phyloP scores from a whole-genome alignment of 2,329 filamentous ascomycete species.

The Dactylellina drechsleri region DNA sequence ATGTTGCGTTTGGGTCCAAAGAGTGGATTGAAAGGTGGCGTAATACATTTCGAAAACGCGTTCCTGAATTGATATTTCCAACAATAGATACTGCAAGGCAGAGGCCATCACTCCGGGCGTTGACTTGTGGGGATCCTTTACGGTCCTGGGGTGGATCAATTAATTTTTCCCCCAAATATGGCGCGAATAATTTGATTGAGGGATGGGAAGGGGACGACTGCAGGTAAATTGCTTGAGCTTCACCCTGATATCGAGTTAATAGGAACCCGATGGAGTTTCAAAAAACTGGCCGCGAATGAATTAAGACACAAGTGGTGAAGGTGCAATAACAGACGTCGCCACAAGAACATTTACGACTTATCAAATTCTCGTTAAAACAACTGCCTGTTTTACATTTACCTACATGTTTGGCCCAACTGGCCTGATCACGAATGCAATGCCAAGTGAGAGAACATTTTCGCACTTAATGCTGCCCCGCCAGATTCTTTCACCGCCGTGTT shows the following conservation, averaged over 20 bases:
- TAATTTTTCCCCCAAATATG: slow-evolving; percentile 8
- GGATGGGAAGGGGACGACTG: neutral
- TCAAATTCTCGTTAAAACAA: too few relatives aligned
- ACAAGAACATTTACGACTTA: too few relatives aligned
- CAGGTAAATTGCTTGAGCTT: neutral
- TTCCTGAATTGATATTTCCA: neutral
- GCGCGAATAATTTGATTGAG: neutral
- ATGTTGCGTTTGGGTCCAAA: neutral
- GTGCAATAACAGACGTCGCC: too few relatives aligned
- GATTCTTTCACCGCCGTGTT: too few relatives aligned
- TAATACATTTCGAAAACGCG: neutral
- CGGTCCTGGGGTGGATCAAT: neutral
- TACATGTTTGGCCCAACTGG: too few relatives aligned
- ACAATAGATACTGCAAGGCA: neutral
- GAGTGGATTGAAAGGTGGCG: slow-evolving; percentile 2
- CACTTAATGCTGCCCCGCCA: too few relatives aligned
- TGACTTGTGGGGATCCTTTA: neutral
- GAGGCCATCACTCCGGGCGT: slow-evolving; percentile 2
- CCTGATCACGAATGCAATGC: too few relatives aligned
- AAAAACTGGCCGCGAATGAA: neutral
- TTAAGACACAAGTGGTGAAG: neutral
- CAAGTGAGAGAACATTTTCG: too few relatives aligned
- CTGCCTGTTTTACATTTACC: too few relatives aligned
- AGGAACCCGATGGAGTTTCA: neutral
- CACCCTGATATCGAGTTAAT: neutral